Evolutionary conservation across 306 rosid genomes (phyloP).

Genomic region (Prosopis cineraria): DNA sequence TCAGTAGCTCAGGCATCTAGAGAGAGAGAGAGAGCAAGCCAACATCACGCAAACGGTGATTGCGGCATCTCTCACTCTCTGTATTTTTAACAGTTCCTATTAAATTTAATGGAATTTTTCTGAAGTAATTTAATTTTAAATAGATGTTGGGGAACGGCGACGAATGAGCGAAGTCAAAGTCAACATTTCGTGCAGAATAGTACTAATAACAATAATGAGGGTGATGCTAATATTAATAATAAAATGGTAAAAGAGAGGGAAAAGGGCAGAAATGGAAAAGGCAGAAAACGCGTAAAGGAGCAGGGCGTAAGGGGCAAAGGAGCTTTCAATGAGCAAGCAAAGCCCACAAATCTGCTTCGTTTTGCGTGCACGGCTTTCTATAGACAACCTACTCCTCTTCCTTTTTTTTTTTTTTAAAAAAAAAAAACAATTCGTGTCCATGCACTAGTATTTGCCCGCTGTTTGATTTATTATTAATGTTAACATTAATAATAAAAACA

Average conservation of each 20-base stretch:
- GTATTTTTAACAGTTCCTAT: no score
- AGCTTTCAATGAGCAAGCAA: constrained; percentile 2
- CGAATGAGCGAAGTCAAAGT: constrained; percentile 61
- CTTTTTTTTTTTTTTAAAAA: no score
- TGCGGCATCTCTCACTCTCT: not conserved
- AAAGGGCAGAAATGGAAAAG: not conserved
- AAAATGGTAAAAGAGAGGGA: not conserved
- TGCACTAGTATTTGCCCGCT: no score
- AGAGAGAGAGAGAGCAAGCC: not conserved
- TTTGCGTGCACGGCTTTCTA: constrained; percentile 63
- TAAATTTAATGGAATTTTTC: no score
- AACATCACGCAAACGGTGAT: not conserved
- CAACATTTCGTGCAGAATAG: constrained; percentile 34
- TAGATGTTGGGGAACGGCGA: constrained; percentile 27
- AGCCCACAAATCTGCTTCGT: constrained; percentile 47
- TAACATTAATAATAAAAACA: no score
- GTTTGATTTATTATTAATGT: no score
- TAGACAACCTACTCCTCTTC: not conserved
- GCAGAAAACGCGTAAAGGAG: constrained; percentile 49
- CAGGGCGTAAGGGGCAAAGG: constrained; percentile 28
- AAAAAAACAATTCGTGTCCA: no score
- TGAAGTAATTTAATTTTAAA: no score
- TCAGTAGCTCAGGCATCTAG: not conserved
- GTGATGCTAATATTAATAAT: not conserved
- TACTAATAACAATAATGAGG: not conserved